Percentiles rank a stretch among this genome's conserved stretches.
These are phyloP conservation scores for Calocybe gangraenosa DNA, from an alignment of 768 basidiomycete species.

Conservation along the genomic window DNA sequence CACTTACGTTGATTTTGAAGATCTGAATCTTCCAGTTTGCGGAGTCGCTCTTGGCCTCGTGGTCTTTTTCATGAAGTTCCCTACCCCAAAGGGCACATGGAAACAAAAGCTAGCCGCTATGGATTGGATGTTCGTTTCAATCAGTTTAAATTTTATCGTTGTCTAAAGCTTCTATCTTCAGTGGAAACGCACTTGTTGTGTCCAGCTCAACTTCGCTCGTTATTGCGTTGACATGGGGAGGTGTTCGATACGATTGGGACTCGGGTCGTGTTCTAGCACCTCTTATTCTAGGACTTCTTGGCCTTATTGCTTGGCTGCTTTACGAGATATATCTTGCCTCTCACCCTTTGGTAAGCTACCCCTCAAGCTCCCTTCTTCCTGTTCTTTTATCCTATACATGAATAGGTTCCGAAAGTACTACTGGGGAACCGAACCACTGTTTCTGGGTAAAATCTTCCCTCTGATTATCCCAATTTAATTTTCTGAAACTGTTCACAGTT, in stretches of 20 bases:
- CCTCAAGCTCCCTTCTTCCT: too few species aligned
- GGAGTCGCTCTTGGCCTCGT: slow-evolving; percentile 25
- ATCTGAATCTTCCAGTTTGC: slow-evolving; percentile 37
- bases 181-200: slow-evolving; percentile 1
- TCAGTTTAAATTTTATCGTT: neutral
- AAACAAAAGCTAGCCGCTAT: slow-evolving; percentile 30
- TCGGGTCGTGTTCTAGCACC: slow-evolving; percentile 7
- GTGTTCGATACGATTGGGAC: neutral
- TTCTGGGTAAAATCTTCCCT: slow-evolving; percentile 1
- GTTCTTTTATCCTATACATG: too few species aligned
- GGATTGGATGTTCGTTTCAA: slow-evolving; percentile 35
- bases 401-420: neutral
- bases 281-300: slow-evolving; percentile 4
- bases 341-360: neutral
- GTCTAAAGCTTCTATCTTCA: neutral
- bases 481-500: too few species aligned
- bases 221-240: slow-evolving; percentile 1
- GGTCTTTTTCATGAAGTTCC: slow-evolving; percentile 27
- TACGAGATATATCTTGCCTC: slow-evolving; percentile 1
- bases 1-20: slow-evolving; percentile 15
- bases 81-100: slow-evolving; percentile 26
- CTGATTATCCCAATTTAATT: too few species aligned
- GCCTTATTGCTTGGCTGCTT: neutral
- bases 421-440: slow-evolving; percentile 9
- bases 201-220: neutral